Conservation (phyloP, 2,329 filamentous ascomycete species). For the Fusarium sp. region DNA sequence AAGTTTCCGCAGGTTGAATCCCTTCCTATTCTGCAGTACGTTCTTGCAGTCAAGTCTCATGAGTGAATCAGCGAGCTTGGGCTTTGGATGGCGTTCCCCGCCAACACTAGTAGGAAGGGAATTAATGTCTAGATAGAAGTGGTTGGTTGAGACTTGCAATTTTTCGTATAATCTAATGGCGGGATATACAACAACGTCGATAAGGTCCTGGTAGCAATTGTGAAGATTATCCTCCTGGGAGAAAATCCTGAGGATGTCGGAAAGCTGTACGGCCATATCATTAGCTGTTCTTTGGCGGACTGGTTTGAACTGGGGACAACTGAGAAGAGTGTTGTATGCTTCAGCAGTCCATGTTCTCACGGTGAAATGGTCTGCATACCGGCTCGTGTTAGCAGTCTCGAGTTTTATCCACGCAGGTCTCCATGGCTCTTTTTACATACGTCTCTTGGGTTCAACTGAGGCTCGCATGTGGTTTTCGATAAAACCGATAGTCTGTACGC, state of each 20-base stretch:
- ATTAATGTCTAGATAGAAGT: constrained; percentile 50
- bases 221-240: constrained; percentile 36
- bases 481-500: constrained; percentile 44
- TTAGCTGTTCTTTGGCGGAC: constrained; percentile 38
- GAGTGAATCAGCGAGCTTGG: constrained; percentile 47
- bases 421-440: constrained; percentile 26
- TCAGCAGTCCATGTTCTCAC: constrained; percentile 52
- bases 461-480: constrained; percentile 49
- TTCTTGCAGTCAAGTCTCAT: constrained; percentile 48
- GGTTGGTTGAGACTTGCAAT: constrained; percentile 49
- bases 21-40: constrained; percentile 50
- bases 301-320: constrained; percentile 42
- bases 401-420: too few relatives aligned
- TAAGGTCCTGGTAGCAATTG: constrained; percentile 37
- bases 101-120: constrained; percentile 41
- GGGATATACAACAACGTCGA: constrained; percentile 45
- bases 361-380: constrained; percentile 47
- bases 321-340: constrained; percentile 49
- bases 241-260: constrained; percentile 42
- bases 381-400: neutral
- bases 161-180: constrained; percentile 51
- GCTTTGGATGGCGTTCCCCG: constrained; percentile 38
- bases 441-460: constrained; percentile 50
- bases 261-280: constrained; percentile 44
- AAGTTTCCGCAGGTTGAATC: constrained; percentile 46